Evolutionary conservation across 2,329 filamentous ascomycete genomes (phyloP), one percentile per base, ranked within the genome.

Genomic region (Fusarium continuum): DNA sequence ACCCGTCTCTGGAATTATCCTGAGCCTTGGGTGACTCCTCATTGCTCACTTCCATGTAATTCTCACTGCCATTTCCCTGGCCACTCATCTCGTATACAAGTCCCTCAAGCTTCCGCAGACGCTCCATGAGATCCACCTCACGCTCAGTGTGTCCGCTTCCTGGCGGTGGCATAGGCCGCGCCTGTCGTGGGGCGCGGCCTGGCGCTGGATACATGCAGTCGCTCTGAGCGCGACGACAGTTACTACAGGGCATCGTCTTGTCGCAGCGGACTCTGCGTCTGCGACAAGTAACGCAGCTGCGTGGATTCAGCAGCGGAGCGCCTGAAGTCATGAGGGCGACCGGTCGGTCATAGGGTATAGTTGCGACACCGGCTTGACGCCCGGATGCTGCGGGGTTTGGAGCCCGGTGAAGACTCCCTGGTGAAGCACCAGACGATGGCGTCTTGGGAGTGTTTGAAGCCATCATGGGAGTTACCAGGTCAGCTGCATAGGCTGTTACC

Each of bases 131-230:
- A 77, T 92, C 90, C 23, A 82, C 77, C 73, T 88, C 86, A 36
- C 86, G 80, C 70, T 87, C 84, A 67, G 81, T 87, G 39, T 84
- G 82, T 29, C 79, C 83, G 14, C 16, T 11, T 65, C 82, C 83
- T 16, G 79, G 75, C 17, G 80, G 76, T 39, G 85, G 86, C 8
- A 17, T 20, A 20, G 82, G 79, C 16, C 87, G 82, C 50, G 83
- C 82, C 62, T 89, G 87, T 26, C 89, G 81, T 8, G 89, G 89
- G 3, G 89, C 89, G 49, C 90, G 83, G 9, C 89, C 90, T 2
- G 90, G 90, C 2, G 88, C 87, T 0, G 90, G 90, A 68, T 90
- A 92, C 43, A 91, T 78, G 74, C 90, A 93, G 68, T 89, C 84
- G 55, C 89, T 89, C 67, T 87, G 79, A 28, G 88, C 88, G 60